Evolutionary conservation across 345 rosid species (phyloP).

Genomic region (Brassica rapa): DNA sequence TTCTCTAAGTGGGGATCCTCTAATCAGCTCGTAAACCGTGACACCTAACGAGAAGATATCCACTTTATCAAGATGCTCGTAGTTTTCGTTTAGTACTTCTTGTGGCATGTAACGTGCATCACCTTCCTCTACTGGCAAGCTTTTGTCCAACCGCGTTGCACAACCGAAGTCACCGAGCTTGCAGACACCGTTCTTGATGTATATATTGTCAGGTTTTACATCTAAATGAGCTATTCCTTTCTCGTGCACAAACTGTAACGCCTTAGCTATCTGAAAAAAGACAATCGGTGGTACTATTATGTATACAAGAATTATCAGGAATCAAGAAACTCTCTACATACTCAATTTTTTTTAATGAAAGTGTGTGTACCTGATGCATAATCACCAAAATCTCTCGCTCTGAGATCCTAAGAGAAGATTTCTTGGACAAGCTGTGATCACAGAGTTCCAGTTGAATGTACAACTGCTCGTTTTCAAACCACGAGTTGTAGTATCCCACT

Average conservation of each 20-base stretch:
- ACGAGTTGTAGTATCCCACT: conserved; percentile 82
- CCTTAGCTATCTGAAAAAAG: conserved; percentile 75
- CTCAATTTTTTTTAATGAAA: not conserved
- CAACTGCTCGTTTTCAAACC: conserved; percentile 93
- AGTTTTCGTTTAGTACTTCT: conserved; percentile 86
- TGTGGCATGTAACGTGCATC: conserved; percentile 99
- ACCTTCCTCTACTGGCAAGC: conserved; percentile 91
- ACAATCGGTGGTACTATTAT: not conserved
- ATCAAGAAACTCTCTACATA: not conserved
- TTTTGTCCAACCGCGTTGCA: conserved; percentile 81
- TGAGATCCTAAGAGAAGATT: conserved; percentile 43
- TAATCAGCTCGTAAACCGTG: conserved; percentile 72
- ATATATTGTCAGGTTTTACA: conserved; percentile 95
- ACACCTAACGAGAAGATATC: conserved; percentile 92
- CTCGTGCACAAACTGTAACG: conserved; percentile 72
- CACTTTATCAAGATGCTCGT: conserved; percentile 85
- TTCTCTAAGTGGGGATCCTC: conserved; percentile 79
- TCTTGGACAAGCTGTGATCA: conserved; percentile 76
- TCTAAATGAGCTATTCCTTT: conserved; percentile 93
- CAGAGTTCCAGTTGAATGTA: conserved; percentile 98
- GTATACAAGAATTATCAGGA: not conserved
- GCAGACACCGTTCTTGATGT: conserved; percentile 70
- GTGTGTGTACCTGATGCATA: conserved; percentile 46
- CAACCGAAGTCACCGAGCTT: conserved; percentile 98
- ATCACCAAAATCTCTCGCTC: conserved; percentile 63